Percentiles rank a stretch among this genome's conserved stretches.
Evolutionary conservation across 129 eudicot species (phyloP).

Genomic region (Chrysanthemum makinoi): DNA sequence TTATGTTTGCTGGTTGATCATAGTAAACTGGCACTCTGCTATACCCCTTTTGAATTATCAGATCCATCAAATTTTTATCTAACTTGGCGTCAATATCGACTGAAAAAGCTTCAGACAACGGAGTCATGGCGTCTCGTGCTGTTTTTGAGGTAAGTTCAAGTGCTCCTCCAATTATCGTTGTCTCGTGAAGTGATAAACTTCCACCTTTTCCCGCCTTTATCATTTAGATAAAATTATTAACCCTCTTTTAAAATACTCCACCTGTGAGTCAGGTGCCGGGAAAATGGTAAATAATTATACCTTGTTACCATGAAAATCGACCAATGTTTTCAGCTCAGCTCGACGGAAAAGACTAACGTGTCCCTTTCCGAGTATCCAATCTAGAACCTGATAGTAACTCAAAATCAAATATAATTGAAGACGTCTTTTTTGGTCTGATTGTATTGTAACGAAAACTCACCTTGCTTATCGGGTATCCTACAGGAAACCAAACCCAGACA

Average conservation of each 20-base stretch:
- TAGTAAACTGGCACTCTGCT: slow-evolving; percentile 87
- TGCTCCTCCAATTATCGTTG: slow-evolving; percentile 71
- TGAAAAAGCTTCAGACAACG: slow-evolving; percentile 50
- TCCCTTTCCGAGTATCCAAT: slow-evolving; percentile 47
- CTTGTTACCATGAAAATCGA: slow-evolving; percentile 53
- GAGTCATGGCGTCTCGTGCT: slow-evolving; percentile 72
- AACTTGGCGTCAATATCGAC: slow-evolving; percentile 55
- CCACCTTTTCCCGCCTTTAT: slow-evolving; percentile 80
- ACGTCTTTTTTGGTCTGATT: background rate
- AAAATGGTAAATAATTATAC: slow-evolving; percentile 17
- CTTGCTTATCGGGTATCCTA: slow-evolving; percentile 69
- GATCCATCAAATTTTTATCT: slow-evolving; percentile 58
- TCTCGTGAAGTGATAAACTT: slow-evolving; percentile 53
- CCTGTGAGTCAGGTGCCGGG: background rate
- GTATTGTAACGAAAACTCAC: slow-evolving; percentile 16
- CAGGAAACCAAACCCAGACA: slow-evolving; percentile 59
- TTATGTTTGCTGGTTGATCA: slow-evolving; percentile 72
- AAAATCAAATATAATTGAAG: slow-evolving; percentile 1
- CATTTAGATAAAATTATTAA: background rate
- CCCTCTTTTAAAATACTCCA: background rate
- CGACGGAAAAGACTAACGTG: slow-evolving; percentile 53
- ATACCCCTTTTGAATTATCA: slow-evolving; percentile 67
- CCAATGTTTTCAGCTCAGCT: slow-evolving; percentile 56
- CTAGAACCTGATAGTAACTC: slow-evolving; percentile 41
- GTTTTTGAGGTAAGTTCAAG: slow-evolving; percentile 66